Conservation (phyloP, 78 protist species). For the slime mould (Dictyostelium discoideum) region dicty_2.7 NC_007089.4:5687001-5687500, state of each 20-base stretch:
- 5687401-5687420: background rate
- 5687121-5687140: background rate
- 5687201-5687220: background rate
- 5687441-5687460: too few species aligned
- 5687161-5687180: background rate
- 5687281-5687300: background rate
- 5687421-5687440: background rate
- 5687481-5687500: background rate
- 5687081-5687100: background rate
- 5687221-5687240: background rate
- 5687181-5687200: background rate
- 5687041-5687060: constrained; percentile 1
- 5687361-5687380: background rate
- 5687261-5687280: background rate
- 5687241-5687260: background rate
- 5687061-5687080: background rate
- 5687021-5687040: background rate
- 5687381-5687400: background rate
- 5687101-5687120: background rate
- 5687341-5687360: background rate
- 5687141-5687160: background rate
- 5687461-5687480: background rate
- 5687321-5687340: background rate
- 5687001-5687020: background rate
- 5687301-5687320: background rate